These are phyloP conservation scores for Neoascochyta sp. DNA, from an alignment of 2,329 filamentous ascomycete genomes.

Conservation along the genomic window DNA sequence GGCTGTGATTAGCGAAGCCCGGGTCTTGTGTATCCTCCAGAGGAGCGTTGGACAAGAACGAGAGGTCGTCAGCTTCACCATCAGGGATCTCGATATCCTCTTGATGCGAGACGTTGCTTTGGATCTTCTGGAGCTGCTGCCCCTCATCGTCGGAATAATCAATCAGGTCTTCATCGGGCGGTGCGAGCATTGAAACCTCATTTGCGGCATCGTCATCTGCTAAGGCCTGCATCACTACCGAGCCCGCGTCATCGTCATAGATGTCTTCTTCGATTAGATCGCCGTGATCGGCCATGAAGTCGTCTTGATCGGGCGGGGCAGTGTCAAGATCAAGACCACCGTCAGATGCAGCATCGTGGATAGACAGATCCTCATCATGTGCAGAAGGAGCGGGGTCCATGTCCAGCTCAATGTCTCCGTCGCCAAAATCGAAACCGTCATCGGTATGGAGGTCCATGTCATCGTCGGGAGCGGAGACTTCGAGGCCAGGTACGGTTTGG, in stretches of 20 bases:
- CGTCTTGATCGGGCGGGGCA: constrained; percentile 25
- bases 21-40: constrained; percentile 1
- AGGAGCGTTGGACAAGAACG: neutral
- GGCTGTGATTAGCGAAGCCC: neutral
- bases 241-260: constrained; percentile 9
- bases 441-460: constrained; percentile 57
- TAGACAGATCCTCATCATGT: constrained; percentile 51
- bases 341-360: constrained; percentile 48
- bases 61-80: neutral
- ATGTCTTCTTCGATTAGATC: constrained; percentile 28
- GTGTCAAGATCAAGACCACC: constrained; percentile 16
- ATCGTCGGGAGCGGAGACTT: constrained; percentile 43
- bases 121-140: constrained; percentile 10
- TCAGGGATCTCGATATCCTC: constrained; percentile 1
- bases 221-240: constrained; percentile 6
- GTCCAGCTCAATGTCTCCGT: constrained; percentile 61
- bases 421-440: constrained; percentile 44
- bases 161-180: constrained; percentile 28
- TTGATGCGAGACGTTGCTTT: constrained; percentile 2
- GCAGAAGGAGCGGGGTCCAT: constrained; percentile 30
- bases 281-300: constrained; percentile 39
- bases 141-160: constrained; percentile 37
- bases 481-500: constrained; percentile 18
- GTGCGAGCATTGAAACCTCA: constrained; percentile 6
- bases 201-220: constrained; percentile 1